Evolutionary conservation across 139 green algal genomes (phyloP), one percentile per base, ranked within the genome.

Genomic region (Nannochloris sp.): DNA sequence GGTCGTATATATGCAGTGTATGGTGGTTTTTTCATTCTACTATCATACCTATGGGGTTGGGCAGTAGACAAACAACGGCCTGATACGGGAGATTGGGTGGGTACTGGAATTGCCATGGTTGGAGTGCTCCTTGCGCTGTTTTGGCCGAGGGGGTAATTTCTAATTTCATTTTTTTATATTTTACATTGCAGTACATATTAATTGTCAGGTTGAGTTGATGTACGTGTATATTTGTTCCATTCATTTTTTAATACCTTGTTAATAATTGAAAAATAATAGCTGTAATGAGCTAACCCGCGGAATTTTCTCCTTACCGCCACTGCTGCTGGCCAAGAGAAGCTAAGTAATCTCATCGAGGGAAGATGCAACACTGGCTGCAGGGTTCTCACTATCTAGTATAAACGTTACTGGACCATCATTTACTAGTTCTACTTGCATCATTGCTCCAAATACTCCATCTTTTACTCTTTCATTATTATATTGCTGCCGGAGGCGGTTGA

Each of bases 21-120:
- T 58, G 86, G 89, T 12, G 89, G 89, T n/a, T 81, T 95, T 57
- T 97, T 97, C 67, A 92, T 97, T 56, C 29, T 86, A 2, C 69
- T 95, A 29, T 83, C 72, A 2, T 95, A 93, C 64, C 45, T 82
- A 5, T 95, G 87, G 87, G 90, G 87, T 23, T 95, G 87, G 82
- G 67, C 59, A 0, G 51, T 93, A 29, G 87, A 95, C 39, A 65
- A 72, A 4, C 73, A 83, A 34, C 47, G 60, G 30, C 87, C 86
- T 2, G 90, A 96, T 66, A 58, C 29, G 4, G 90, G 89, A 6
- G 90, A 96, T 70, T 81, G 64, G 51, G 66, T 91, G 13, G 90
- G 90, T 12, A 70, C 60, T 2, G 73, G 38, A 5, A 72, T 96
- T 2, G 86, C 85, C 2, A 37, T 96, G 5, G 81, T 71, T 2